Evolutionary conservation across 2,329 filamentous ascomycete genomes (phyloP), one percentile per base, ranked within the genome.

Genomic region (Arthrocladium fulminans): DNA sequence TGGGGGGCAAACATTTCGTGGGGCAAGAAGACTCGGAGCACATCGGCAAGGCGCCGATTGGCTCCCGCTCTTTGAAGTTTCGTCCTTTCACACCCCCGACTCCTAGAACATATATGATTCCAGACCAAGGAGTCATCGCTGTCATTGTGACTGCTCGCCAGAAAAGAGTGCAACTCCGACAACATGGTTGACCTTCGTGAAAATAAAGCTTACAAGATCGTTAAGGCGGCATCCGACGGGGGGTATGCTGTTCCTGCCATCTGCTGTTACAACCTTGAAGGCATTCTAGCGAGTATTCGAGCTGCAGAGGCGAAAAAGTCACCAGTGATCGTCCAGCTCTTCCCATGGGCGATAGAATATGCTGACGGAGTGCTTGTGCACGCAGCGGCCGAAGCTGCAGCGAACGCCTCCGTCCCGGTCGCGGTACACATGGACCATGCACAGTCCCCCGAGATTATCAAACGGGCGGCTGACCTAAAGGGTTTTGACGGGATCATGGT

Each of bases 401-500:
- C 75, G 61, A 70, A 66, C 24, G 79, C 79, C 47, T 65, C 63
- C 2, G 80, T 83, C 2, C 81, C 80, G 15, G 66, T 84, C 19
- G 74, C 75, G 20, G 69, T 84, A 34, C 80, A 84, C 63, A 75
- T 84, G 60, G 81, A 84, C 67, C 80, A 84, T 64, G 77, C 77
- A 23, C 80, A 83, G 63, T 76, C 73, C 3, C 75, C 78, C 6
- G 75, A 78, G 15, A 77, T 81, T 23, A 77, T 83, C 52, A 73
- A 74, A 12, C 70, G 69, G 3, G 80, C 80, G 0, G 80, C 80
- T 1, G 74, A 82, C 57, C 71, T 78, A 13, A 70, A 75, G 38
- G 71, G 75, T 35, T 86, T 86, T 56, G 83, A 87, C 63, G 79
- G 76, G 52, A 85, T 87, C 61, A 86, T 87, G 83, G 78, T 86